Base-by-base conservation (phyloP, 805 yeast genomes). In the Candida pseudofarinosa region DNA sequence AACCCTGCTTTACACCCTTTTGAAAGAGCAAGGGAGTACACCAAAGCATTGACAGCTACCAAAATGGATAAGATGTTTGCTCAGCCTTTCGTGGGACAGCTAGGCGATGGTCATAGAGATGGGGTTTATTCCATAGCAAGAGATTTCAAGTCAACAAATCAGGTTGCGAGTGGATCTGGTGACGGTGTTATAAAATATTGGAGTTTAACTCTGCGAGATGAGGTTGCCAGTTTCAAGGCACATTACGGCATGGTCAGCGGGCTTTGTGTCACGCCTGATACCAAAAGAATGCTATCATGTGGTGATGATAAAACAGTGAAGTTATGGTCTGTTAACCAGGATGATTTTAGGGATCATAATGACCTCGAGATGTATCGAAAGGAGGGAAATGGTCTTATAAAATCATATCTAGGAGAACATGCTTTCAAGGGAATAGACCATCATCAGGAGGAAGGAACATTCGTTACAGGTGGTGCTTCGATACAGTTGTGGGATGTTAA, bases 21-120 rank as follows among this genome's bases (percentile, higher is more conserved):
- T 57, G 98, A 93, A 66, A 75, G 98, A 53, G 97, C 98, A 4
- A 76, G 99, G 59, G 99, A 93, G 65, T 93, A 93, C 58, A 87
- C 97, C 15, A 79, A 90, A 51, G 98, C 98, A 0, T 67, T 93
- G 41, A 91, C 88, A 43, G 98, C 99, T 19, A 90, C 98, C 13
- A 93, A 93, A 60, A 63, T 93, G 67, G 98, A 91, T 59, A 77
- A 97, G 52, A 84, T 93, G 86, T 93, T 93, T 76, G 98, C 99
- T 0, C 90, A 90, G 58, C 99, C 99, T 2, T 93, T 93, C 63
- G 74, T 95, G 16, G 97, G 96, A 1, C 98, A 93, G 59, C 67
- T 93, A 31, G 99, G 99, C 3, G 77, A 79, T 47, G 99, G 99
- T 6, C 99, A 95, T 59, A 71, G 91, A 44, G 99, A 93, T 60